Percentiles rank a stretch among this genome's conserved stretches.
Evolutionary conservation across 345 rosid species (phyloP).

Genomic region (Populus simonii): DNA sequence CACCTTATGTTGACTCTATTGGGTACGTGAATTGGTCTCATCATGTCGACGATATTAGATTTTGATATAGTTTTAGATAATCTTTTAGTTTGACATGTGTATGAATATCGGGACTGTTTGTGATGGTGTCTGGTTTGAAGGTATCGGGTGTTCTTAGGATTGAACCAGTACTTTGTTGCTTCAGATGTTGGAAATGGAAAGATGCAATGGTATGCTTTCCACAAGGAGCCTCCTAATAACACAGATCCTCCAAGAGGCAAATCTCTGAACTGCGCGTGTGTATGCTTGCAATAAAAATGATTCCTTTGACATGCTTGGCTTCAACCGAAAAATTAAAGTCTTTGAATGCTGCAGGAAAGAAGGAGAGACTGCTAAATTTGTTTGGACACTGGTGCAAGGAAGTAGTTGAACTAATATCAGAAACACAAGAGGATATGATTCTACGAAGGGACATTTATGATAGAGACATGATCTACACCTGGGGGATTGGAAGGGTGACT

Average conservation of each 20-base stretch:
- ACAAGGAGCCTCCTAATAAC: conserved; percentile 14
- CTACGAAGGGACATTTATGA: conserved; percentile 17
- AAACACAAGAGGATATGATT: conserved; percentile 22
- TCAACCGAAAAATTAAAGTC: neutral
- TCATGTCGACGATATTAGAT: neutral
- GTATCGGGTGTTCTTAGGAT: conserved; percentile 27
- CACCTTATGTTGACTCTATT: conserved; percentile 12
- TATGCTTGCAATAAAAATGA: neutral
- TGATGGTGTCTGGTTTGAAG: conserved; percentile 19
- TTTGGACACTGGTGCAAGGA: conserved; percentile 21
- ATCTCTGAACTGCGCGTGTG: neutral
- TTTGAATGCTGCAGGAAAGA: conserved; percentile 6
- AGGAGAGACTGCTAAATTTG: conserved; percentile 13
- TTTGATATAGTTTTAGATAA: neutral
- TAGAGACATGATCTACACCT: conserved; percentile 21
- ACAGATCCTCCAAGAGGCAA: conserved; percentile 19
- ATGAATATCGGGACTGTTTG: neutral
- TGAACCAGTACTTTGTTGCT: conserved; percentile 31
- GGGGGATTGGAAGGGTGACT: conserved; percentile 26
- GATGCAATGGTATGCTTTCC: conserved; percentile 35
- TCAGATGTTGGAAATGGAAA: conserved; percentile 29
- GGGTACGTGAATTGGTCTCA: conserved; percentile 4
- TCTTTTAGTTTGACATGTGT: neutral
- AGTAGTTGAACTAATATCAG: conserved; percentile 16
- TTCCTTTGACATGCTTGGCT: neutral